These are phyloP conservation scores for Aspergillus bridgeri DNA, from an alignment of 495 filamentous ascomycete species.

Conservation along the genomic window DNA sequence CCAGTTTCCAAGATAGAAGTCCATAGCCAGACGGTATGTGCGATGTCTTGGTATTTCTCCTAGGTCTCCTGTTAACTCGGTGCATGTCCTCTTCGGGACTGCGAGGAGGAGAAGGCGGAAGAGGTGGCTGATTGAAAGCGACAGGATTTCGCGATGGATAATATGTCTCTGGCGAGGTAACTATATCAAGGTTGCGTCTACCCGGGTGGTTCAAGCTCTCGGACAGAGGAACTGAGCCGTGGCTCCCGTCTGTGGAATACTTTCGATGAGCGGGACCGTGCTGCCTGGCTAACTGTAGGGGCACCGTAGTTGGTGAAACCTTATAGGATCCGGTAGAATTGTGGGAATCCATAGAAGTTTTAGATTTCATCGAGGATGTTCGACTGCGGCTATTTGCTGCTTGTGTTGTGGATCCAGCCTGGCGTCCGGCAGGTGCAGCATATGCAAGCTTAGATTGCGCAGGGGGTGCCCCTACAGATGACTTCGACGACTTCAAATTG, in stretches of 20 bases:
- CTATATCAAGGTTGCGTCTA: conserved; percentile 18
- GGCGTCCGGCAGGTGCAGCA: conserved; percentile 9
- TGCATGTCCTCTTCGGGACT: conserved; percentile 37
- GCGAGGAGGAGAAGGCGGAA: conserved; percentile 38
- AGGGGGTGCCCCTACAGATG: neutral
- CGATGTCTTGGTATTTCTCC: conserved; percentile 25
- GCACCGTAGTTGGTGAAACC: conserved; percentile 20
- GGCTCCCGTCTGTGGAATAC: conserved; percentile 17
- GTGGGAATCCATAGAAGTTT: conserved; percentile 20
- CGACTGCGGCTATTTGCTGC: conserved; percentile 17
- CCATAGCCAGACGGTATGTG: conserved; percentile 59
- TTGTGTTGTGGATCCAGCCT: conserved; percentile 9
- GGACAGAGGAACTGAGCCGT: conserved; percentile 13
- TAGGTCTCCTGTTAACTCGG: conserved; percentile 19
- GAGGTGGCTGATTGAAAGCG: conserved; percentile 22
- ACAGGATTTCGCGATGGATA: conserved; percentile 24
- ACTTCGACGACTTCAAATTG: neutral
- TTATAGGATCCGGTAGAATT: conserved; percentile 24
- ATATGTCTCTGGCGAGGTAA: conserved; percentile 25
- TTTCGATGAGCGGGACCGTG: conserved; percentile 21
- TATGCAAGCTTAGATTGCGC: conserved; percentile 10
- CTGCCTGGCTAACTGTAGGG: conserved; percentile 27
- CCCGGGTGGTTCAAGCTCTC: conserved; percentile 16
- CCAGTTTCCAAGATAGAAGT: conserved; percentile 59
- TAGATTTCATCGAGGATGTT: conserved; percentile 24